Conservation (phyloP, 768 basidiomycete species). For the Boletus vermiculosoides region DNA sequence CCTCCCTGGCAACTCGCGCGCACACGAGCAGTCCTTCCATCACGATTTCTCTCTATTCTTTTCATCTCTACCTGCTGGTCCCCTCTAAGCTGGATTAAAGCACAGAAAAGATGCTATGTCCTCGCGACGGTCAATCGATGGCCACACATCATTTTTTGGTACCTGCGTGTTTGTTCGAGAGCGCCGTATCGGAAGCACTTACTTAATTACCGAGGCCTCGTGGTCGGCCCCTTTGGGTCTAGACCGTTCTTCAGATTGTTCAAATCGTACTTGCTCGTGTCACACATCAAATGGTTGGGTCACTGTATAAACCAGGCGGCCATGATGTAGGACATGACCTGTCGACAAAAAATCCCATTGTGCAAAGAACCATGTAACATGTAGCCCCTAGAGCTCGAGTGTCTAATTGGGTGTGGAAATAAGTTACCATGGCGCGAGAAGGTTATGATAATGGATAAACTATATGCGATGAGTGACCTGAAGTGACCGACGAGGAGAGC, state of each 20-base stretch:
- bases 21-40: neutral
- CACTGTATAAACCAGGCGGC: neutral
- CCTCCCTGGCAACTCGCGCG: no score
- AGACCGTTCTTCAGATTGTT: neutral
- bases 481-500: neutral
- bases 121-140: neutral
- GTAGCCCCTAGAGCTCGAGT: neutral
- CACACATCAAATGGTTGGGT: neutral
- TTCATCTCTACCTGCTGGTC: neutral
- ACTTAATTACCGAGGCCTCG: neutral
- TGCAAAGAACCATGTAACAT: neutral
- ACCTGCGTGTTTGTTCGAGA: neutral
- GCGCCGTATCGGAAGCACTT: neutral
- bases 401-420: slow-evolving; percentile 11
- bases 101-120: neutral
- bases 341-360: neutral
- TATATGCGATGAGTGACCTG: slow-evolving; percentile 15
- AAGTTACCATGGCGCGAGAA: slow-evolving; percentile 13
- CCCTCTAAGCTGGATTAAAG: neutral
- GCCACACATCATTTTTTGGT: no score
- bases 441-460: slow-evolving; percentile 24
- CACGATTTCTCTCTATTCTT: neutral
- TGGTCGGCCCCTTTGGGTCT: neutral
- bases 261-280: neutral
- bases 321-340: neutral